These are phyloP conservation scores for Mucor mucedo DNA, from an alignment of 371 early-diverging fungal species.

Conservation along the genomic window DNA sequence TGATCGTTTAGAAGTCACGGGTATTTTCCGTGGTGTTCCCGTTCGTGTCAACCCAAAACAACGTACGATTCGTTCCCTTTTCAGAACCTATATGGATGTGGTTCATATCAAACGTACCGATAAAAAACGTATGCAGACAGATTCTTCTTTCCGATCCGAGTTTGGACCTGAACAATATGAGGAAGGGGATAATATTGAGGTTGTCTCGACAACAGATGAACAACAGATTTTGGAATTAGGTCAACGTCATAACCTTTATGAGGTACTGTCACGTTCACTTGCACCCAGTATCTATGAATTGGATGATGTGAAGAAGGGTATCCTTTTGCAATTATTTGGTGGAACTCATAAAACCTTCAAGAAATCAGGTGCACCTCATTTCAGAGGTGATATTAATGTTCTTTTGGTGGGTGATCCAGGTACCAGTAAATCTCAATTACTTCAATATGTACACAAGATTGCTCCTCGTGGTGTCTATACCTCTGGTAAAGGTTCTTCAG, in stretches of 20 bases:
- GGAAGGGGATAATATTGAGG: constrained; percentile 70
- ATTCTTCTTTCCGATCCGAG: constrained; percentile 40
- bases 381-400: constrained; percentile 97
- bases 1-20: constrained; percentile 94
- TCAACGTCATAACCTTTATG: constrained; percentile 75
- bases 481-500: constrained; percentile 98
- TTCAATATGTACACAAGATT: constrained; percentile 94
- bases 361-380: constrained; percentile 74
- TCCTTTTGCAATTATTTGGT: constrained; percentile 97
- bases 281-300: constrained; percentile 98
- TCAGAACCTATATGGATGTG: constrained; percentile 97
- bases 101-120: constrained; percentile 89
- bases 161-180: constrained; percentile 64
- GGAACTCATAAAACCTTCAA: constrained; percentile 86
- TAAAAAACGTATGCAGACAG: constrained; percentile 68
- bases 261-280: constrained; percentile 78
- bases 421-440: constrained; percentile 97
- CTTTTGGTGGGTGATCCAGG: constrained; percentile 99
- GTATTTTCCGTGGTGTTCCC: constrained; percentile 96
- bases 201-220: constrained; percentile 63
- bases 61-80: constrained; percentile 92
- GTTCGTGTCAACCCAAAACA: constrained; percentile 94
- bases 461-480: constrained; percentile 99
- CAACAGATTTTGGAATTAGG: constrained; percentile 69
- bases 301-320: constrained; percentile 98